Base-by-base conservation (phyloP, 148 eudicot genomes). In the Camellia sinensis region DNA sequence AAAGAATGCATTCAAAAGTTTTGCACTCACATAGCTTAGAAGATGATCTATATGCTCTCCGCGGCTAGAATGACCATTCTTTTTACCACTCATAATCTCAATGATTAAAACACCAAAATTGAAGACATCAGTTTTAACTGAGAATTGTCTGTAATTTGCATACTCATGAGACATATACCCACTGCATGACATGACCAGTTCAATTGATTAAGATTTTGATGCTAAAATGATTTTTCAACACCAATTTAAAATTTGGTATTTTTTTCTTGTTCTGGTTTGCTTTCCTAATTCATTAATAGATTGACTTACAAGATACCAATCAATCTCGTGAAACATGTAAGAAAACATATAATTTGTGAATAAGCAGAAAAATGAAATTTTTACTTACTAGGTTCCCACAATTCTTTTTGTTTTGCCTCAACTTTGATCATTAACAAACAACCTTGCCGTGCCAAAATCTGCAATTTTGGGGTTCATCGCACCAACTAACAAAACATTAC, bases 131-230 rank as follows among this genome's bases (percentile, higher is more conserved):
- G 88, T 86, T 57, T 86, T 86, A 14, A 80, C 29, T 0, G 91
- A 89, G 56, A 84, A 83, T 22, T 79, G 73, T 2, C 89, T 88
- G 1, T 81, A 71, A 50, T 79, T 48, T 52, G 71, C 54, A 45
- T 89, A 89, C 70, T 89, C 91, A 0, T 88, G 91, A n/a, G 91
- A 29, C 88, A 87, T 89, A 56, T 89, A 88, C 3, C 89, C 91
- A 52, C 89, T 88, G 14, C 53, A 69, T 8, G 5, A 45, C 5
- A 69, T 7, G 53, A 44, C 1, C 73, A 69, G 11, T 8, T 8
- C 11, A 60, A n/a, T n/a, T n/a, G n/a, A 69, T 29, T 19, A 3
- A 69, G 29, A 13, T 40, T 67, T 41, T 11, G n/a, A n/a, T 40
- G 45, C 48, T 40, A 67, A 40, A 12, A 11, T 29, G 1, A 40